Evolutionary conservation across 2,329 filamentous ascomycete genomes (phyloP), one percentile per base, ranked within the genome.

Genomic region (Colletotrichum filicis): DNA sequence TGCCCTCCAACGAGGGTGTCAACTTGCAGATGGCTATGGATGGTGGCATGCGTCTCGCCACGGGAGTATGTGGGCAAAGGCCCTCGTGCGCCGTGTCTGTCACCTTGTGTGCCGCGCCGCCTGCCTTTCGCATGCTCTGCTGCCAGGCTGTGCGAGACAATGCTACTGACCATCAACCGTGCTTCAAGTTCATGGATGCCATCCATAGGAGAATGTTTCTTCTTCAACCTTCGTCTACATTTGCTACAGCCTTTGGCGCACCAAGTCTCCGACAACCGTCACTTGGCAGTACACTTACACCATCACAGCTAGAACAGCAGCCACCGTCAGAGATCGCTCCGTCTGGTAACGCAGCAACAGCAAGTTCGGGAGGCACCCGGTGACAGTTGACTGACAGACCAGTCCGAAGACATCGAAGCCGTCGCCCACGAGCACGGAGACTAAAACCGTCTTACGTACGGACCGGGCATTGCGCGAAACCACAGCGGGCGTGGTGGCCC

Each of bases 391-490:
- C 56, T 46, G 59, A 61, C 55, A 49, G 28, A 26, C 28, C 65
- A 60, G 28, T 30, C 22, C 22, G n/a, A 12, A 32, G 70, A 56
- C 46, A 56, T 49, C 7, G 19, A 49, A 19, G 42, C 42, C 22
- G 24, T 53, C 55, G 66, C 53, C 55, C 65, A 63, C 42, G 68
- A 52, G 66, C 69, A 61, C 66, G 46, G 60, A 22, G 66, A 73
- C 71, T 66, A 59, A 56, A 42, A 56, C 55, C 70, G 12, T n/a
- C 32, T 46, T 57, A 57, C 66, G 60, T 72, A 58, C 60, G 46
- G 46, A 61, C 60, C 71, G 71, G 66, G 66, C 71, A 70, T 66
- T 73, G 66, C 66, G 60, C 56, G 55, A 73, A 70, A 65, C 70
- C 53, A 37, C 67, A 65, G 60, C 55, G 60, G 71, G 66, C 60